phyloP scores from a whole-genome alignment of 192 early-diverging fungal genomes.

The Umbelopsis sp. region DNA sequence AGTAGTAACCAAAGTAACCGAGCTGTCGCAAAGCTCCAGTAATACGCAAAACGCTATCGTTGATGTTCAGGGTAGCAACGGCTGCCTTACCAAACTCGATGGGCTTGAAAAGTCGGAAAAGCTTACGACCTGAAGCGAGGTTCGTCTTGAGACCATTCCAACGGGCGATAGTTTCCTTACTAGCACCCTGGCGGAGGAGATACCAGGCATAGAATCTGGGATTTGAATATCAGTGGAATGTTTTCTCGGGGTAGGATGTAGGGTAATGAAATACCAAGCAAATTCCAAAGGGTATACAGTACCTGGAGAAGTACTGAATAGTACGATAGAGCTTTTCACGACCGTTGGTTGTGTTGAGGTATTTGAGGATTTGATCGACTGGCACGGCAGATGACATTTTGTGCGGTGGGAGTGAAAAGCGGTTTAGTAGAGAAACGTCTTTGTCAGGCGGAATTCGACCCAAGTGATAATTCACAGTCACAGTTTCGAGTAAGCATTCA shows the following conservation, averaged over 20 bases:
- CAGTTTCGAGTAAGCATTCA: not conserved
- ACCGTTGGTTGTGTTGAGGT: slow-evolving; percentile 62
- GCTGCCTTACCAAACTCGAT: slow-evolving; percentile 66
- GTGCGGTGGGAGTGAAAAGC: not conserved
- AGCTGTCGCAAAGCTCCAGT: slow-evolving; percentile 58
- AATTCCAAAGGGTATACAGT: not conserved
- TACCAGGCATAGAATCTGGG: slow-evolving; percentile 71
- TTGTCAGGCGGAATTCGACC: not conserved
- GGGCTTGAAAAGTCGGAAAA: slow-evolving; percentile 71
- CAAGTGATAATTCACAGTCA: slow-evolving; percentile 6
- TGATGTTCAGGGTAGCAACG: slow-evolving; percentile 51
- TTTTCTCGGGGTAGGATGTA: not conserved
- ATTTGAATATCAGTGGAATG: not conserved
- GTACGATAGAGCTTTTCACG: slow-evolving; percentile 82
- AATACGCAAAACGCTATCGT: slow-evolving; percentile 61
- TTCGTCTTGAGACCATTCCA: slow-evolving; percentile 63
- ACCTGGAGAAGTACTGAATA: slow-evolving; percentile 81
- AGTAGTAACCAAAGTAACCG: slow-evolving; percentile 62
- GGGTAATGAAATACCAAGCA: not conserved
- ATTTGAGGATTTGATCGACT: slow-evolving; percentile 44
- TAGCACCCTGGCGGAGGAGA: slow-evolving; percentile 52
- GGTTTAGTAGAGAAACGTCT: not conserved
- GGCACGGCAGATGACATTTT: slow-evolving; percentile 5
- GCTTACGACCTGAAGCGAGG: slow-evolving; percentile 66
- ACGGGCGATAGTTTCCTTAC: slow-evolving; percentile 60